Evolutionary conservation across 2,329 filamentous ascomycete species (phyloP), one percentile per base, ranked within the genome.

Genomic region (Nemania serpens): DNA sequence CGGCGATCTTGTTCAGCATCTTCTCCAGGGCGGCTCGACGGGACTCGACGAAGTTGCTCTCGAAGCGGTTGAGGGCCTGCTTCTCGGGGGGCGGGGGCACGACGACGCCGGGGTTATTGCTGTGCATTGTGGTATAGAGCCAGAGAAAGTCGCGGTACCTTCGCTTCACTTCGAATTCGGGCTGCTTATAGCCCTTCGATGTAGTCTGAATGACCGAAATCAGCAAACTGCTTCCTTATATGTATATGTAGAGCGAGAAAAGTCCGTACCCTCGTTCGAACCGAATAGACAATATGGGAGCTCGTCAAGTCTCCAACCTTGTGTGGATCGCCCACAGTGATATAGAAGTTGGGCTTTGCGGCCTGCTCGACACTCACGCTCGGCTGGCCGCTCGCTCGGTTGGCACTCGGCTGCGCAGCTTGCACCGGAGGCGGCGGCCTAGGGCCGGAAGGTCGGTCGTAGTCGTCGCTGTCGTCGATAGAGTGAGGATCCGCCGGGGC

Each of bases 241-340:
- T n/a, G n/a, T n/a, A n/a, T 12, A n/a, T n/a, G 13, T 11, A 50
- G 11, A 20, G 42, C 2, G 22, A 18, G 15, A n/a, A 46, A 33
- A 5, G n/a, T 33, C 39, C 51, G 25, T 82, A 95, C 91, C 87
- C 90, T 95, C 60, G 95, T 99, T 71, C 91, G 86, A 66, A 99
- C 95, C 70, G 92, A 92, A 78, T 99, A 99, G 49, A 98, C 95
- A 66, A 97, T 99, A 76, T 99, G 95, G 65, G 93, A 97, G 76
- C 91, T 97, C 9, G 95, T 97, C 75, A 98, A 77, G 77, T 98
- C 95, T 61, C 95, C 95, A 68, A 99, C 94, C 80, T 98, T 99
- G 78, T 97, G 93, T 57, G 95, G 95, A 77, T 99, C 95, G 59
- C 95, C 95, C 20, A 99, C 95, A 2, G 84, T 88, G 70, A 99